phyloP scores from a whole-genome alignment of 2,329 filamentous ascomycete genomes.

The Didymosphaeria variabile region DNA sequence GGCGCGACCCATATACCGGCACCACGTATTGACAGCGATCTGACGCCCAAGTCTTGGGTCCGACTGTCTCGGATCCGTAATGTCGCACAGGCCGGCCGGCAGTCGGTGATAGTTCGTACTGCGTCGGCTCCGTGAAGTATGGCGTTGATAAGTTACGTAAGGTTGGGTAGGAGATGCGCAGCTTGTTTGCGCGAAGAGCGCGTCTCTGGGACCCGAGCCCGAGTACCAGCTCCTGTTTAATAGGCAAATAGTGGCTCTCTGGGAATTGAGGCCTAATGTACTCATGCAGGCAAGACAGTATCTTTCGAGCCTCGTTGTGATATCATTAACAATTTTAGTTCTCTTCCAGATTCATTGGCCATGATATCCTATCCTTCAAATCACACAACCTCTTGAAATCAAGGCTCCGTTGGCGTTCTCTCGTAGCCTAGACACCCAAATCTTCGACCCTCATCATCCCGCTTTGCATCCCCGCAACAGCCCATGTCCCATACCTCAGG shows the following conservation, averaged over 20 bases:
- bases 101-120: not conserved
- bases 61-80: not conserved
- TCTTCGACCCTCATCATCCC: conserved; percentile 62
- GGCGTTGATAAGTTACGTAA: not conserved
- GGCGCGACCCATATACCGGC: not conserved
- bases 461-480: conserved; percentile 59
- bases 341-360: too few relatives aligned
- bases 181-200: not conserved
- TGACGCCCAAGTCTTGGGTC: not conserved
- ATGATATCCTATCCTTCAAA: too few relatives aligned
- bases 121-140: not conserved
- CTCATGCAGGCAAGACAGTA: too few relatives aligned
- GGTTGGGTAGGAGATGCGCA: not conserved
- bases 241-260: too few relatives aligned
- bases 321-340: too few relatives aligned
- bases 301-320: too few relatives aligned
- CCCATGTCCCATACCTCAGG: conserved; percentile 59
- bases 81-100: not conserved
- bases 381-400: too few relatives aligned
- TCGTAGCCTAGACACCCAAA: conserved; percentile 39
- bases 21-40: conserved; percentile 8
- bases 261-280: too few relatives aligned
- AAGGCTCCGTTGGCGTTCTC: not conserved
- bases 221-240: too few relatives aligned
- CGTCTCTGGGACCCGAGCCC: too few relatives aligned